Evolutionary conservation across 2,329 filamentous ascomycete species (phyloP).

Genomic region (Ilyonectria destructans): DNA sequence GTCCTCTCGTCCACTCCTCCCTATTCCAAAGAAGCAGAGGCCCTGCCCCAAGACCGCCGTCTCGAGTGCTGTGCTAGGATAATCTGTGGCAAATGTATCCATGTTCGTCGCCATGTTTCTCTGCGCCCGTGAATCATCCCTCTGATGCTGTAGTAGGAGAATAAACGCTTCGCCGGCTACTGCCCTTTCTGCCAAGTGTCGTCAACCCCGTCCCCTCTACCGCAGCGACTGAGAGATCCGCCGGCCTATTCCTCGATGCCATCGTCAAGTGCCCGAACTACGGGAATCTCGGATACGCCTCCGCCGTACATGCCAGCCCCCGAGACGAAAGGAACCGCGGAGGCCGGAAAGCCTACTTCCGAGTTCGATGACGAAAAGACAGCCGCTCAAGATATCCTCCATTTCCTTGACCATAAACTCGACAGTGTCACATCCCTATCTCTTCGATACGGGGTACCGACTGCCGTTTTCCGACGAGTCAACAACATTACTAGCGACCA

Average conservation of each 20-base stretch:
- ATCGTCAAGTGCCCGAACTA: conserved; percentile 45
- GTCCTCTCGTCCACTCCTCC: conserved; percentile 71
- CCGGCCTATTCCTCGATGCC: conserved; percentile 72
- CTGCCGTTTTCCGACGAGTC: conserved; percentile 72
- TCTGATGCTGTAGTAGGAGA: conserved; percentile 63
- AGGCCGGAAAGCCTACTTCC: conserved; percentile 46
- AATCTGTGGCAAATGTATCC: conserved; percentile 81
- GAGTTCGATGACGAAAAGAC: conserved; percentile 52
- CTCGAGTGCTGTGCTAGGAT: conserved; percentile 79
- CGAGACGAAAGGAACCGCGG: conserved; percentile 2
- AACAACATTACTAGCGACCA: conserved; percentile 83
- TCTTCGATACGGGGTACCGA: conserved; percentile 80
- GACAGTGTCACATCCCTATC: conserved; percentile 80
- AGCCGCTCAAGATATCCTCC: conserved; percentile 76
- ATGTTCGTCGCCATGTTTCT: conserved; percentile 60
- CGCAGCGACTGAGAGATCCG: conserved; percentile 78
- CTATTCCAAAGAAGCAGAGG: conserved; percentile 70
- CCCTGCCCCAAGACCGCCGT: conserved; percentile 71
- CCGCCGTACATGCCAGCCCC: conserved; percentile 57
- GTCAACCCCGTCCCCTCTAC: conserved; percentile 68
- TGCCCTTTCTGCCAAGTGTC: conserved; percentile 86
- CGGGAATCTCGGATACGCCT: conserved; percentile 53
- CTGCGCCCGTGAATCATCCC: conserved; percentile 7
- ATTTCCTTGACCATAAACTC: conserved; percentile 80
- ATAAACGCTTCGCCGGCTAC: conserved; percentile 77